These are phyloP conservation scores for Fusarium goolgardi DNA, from an alignment of 2,329 filamentous ascomycete species.

Conservation along the genomic window DNA sequence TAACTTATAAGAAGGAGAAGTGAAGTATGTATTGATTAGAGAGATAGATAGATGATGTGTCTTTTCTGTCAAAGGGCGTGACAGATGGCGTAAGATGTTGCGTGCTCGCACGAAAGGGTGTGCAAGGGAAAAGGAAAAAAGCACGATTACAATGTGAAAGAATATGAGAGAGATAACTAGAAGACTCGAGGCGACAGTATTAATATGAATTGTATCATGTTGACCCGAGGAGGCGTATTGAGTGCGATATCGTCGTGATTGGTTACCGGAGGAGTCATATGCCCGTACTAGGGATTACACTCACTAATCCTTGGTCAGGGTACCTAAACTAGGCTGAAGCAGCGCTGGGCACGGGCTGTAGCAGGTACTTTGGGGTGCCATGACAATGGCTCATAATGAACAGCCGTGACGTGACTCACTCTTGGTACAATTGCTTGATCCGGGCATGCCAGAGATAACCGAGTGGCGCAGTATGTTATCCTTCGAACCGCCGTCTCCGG, in stretches of 20 bases:
- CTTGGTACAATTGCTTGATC: constrained; percentile 13
- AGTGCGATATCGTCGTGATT: constrained; percentile 38
- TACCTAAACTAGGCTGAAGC: constrained; percentile 22
- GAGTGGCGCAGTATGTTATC: constrained; percentile 28
- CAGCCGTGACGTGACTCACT: constrained; percentile 36
- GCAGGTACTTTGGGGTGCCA: neutral
- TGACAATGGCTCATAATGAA: constrained; percentile 5
- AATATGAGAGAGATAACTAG: constrained; percentile 42
- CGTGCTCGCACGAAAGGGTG: constrained; percentile 44
- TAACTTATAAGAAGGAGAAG: constrained; percentile 20
- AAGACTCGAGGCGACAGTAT: constrained; percentile 34
- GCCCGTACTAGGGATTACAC: constrained; percentile 32
- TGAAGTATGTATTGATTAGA: neutral
- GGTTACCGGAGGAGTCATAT: constrained; percentile 45
- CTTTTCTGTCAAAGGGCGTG: constrained; percentile 19
- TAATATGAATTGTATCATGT: constrained; percentile 42
- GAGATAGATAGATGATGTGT: constrained; percentile 10
- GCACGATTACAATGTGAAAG: constrained; percentile 4
- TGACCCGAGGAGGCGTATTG: constrained; percentile 29
- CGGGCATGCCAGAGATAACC: constrained; percentile 24
- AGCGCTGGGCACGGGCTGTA: constrained; percentile 6
- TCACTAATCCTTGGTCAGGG: constrained; percentile 5
- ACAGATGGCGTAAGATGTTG: constrained; percentile 39
- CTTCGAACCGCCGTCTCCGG: neutral
- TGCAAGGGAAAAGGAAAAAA: constrained; percentile 24